These are phyloP conservation scores for Mortierella alpina DNA, from an alignment of 192 early-diverging fungal species.

Conservation along the genomic window DNA sequence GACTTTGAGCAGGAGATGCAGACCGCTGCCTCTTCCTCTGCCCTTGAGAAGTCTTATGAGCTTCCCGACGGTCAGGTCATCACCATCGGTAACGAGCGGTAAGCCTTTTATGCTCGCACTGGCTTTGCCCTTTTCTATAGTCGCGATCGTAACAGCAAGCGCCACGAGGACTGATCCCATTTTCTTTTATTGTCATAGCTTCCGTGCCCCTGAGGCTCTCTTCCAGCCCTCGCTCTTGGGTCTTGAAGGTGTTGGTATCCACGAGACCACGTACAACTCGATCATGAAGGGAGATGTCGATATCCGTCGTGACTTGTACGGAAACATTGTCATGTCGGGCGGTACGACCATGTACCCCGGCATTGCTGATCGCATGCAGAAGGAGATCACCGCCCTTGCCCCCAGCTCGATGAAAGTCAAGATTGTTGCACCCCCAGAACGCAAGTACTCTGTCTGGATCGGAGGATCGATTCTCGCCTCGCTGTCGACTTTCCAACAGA, in stretches of 20 bases:
- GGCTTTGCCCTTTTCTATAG: no score
- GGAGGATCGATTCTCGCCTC: conserved; percentile 98
- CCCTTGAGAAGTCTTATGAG: conserved; percentile 97
- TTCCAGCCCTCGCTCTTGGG: conserved; percentile 97
- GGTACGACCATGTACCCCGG: conserved; percentile 99
- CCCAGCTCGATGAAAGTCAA: conserved; percentile 97
- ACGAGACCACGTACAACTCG: conserved; percentile 96
- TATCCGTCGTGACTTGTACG: conserved; percentile 95
- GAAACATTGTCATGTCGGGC: conserved; percentile 96
- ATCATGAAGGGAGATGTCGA: conserved; percentile 99
- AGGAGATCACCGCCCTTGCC: conserved; percentile 95
- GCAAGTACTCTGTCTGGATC: conserved; percentile 99
- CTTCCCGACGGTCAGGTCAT: conserved; percentile 99
- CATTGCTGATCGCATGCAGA: conserved; percentile 97
- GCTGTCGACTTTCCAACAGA: conserved; percentile 98
- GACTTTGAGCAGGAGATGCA: conserved; percentile 99
- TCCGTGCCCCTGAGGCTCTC: conserved; percentile 96
- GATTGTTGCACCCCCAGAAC: conserved; percentile 98
- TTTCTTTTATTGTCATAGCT: conserved; percentile 54
- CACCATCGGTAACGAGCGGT: conserved; percentile 95
- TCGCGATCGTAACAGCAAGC: no score
- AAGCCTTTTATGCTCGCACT: conserved; percentile 16
- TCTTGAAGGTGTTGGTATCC: conserved; percentile 92
- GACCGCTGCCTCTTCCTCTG: conserved; percentile 90
- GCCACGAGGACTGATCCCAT: neutral